A percentile compares a stretch with the other conserved stretches of the same genome.
phyloP scores from a whole-genome alignment of 108 stramenopile genomes.

The Fragilariopsis cylindrus region DNA sequence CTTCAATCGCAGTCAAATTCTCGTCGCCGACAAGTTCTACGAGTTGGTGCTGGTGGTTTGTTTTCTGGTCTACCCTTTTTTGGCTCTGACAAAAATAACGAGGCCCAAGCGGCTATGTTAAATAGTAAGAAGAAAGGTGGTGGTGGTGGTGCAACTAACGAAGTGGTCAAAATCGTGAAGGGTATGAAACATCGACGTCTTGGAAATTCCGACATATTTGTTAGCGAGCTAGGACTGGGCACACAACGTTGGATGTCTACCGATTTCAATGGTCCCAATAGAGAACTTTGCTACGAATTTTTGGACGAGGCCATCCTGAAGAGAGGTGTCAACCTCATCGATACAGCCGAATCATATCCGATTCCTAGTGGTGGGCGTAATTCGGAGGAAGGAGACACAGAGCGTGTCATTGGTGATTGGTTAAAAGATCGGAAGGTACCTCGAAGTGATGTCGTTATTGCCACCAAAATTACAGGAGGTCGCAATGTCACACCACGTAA shows the following conservation, averaged over 20 bases:
- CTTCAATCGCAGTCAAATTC: not conserved
- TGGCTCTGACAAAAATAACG: slow-evolving; percentile 23
- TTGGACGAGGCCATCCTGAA: slow-evolving; percentile 82
- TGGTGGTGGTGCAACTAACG: slow-evolving; percentile 63
- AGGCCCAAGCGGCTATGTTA: slow-evolving; percentile 24
- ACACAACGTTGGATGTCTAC: slow-evolving; percentile 80
- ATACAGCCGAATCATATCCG: slow-evolving; percentile 88
- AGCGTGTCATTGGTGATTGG: slow-evolving; percentile 82
- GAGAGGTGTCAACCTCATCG: slow-evolving; percentile 80
- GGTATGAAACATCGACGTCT: slow-evolving; percentile 77
- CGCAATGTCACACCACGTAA: slow-evolving; percentile 60
- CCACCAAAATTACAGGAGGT: slow-evolving; percentile 90
- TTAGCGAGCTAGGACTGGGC: slow-evolving; percentile 76
- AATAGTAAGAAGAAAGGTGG: slow-evolving; percentile 8
- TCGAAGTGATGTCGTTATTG: slow-evolving; percentile 77
- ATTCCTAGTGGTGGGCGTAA: slow-evolving; percentile 68
- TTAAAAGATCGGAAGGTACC: slow-evolving; percentile 65
- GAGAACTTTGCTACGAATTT: slow-evolving; percentile 66
- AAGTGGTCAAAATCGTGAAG: slow-evolving; percentile 69
- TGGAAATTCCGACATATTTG: slow-evolving; percentile 80
- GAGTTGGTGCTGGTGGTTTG: slow-evolving; percentile 38
- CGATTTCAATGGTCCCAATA: slow-evolving; percentile 81
- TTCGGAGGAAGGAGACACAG: slow-evolving; percentile 76
- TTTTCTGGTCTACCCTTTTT: slow-evolving; percentile 50
- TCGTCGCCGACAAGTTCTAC: slow-evolving; percentile 21